Base-by-base conservation (phyloP, 2,329 filamentous ascomycete species). In the Epichloe aotearoae region DNA sequence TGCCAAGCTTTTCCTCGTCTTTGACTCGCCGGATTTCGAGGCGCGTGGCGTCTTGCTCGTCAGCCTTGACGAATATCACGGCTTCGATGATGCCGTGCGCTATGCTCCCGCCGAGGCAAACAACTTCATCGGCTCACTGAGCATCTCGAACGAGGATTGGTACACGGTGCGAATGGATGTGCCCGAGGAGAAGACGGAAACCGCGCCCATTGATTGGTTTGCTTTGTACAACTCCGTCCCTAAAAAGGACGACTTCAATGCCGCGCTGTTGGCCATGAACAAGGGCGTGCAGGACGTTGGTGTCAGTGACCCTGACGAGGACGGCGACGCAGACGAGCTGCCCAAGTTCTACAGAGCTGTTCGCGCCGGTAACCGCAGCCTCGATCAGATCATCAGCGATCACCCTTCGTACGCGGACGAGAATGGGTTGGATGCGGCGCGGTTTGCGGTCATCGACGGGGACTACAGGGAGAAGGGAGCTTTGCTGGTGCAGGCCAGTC, bases 31-130 rank as follows among this genome's bases (percentile, higher is more conserved):
- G 17, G 50, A 52, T n/a, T 20, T 46, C 19, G 19, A n/a, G 14
- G 45, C 20, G 14, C 45, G 45, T 4, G 51, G 51, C 20, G 34
- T 15, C 26, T 19, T 52, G 26, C 19, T 52, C 42, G 43, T 52
- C 47, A 46, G 42, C 43, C 47, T 50, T 7, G 26, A 43, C 19
- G 47, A 52, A 20, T 52, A 52, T 15, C 51, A 52, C 17, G 47
- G 51, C 38, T 50, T 47, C 38, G 33, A 52, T 12, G 47, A 52
- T 14, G 51, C 37, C 23, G 37, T 52, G 26, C 47, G 51, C 17
- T 26, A 19, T 4, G 4, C 17, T n/a, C 37, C 47, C 11, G 41
- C 34, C 0, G 26, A 46, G 15, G 43, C 51, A 6, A 46, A 43
- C 33, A 26, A 33, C 17, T 23, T 12, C 47, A 44, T 52, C 33